Evolutionary conservation across 306 rosid species (phyloP), one percentile per base, ranked within the genome.

Genomic region (Pterocarpus santalinus): DNA sequence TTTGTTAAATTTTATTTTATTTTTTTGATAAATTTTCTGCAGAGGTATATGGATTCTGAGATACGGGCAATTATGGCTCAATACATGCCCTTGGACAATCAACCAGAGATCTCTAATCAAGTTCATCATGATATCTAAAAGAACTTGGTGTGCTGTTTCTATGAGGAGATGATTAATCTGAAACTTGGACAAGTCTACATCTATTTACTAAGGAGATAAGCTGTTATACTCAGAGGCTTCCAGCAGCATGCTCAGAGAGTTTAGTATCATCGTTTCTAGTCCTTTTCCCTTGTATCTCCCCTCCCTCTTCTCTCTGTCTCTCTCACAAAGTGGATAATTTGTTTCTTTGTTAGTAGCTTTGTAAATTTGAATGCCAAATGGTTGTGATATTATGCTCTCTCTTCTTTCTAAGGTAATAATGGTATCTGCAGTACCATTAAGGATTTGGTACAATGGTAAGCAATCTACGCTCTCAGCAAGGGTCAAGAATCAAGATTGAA

Each of bases 1-100:
- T 43, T 30, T 22, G 62, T 13, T 58, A 36, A 80, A 63, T 38
- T 36, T 8, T 22, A 11, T 16, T 41, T 39, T 34, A 35, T 8
- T 63, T 60, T 13, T 71, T 64, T 2, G 2, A 80, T 67, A 17
- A 53, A 84, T 72, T 33, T 57, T 73, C 0, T 75, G 91, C 97
- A 95, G 99, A 84, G 92, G 75, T 91, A 91, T 71, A 95, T 91
- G 97, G 98, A 95, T 85, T 89, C 97, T 0, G 97, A 95, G 90
- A 95, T 93, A 41, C 71, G 97, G 64, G 92, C 92, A 17, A 91
- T 95, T 65, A 92, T 95, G 98, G 98, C 98, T 8, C 98, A 95
- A 85, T 95, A 95, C 91, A 95, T 95, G 98, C 99, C 99, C 0
- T 86, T 93, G 97, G 99, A 93, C 80, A 87, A 82, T 77, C 91